phyloP scores from a whole-genome alignment of 169 alveolate genomes.

The Plasmodium cynomolgi region DNA sequence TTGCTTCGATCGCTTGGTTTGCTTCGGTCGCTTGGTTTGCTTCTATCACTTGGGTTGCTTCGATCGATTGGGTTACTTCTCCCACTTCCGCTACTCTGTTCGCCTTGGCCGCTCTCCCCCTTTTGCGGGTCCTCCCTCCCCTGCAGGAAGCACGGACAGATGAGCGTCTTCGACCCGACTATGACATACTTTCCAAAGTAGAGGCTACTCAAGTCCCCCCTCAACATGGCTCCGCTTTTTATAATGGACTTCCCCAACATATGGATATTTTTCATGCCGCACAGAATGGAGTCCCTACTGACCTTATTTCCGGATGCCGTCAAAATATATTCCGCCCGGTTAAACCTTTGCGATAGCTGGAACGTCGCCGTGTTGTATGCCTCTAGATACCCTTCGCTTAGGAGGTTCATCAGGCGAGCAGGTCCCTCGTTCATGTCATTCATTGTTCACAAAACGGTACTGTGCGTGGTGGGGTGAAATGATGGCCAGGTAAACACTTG shows the following conservation, averaged over 20 bases:
- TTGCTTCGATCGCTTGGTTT: slow-evolving; percentile 60
- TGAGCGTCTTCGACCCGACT: slow-evolving; percentile 82
- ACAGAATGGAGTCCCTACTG: slow-evolving; percentile 46
- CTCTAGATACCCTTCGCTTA: slow-evolving; percentile 58
- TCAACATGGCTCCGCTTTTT: slow-evolving; percentile 80
- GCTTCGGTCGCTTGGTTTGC: too few species aligned
- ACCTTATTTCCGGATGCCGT: slow-evolving; percentile 75
- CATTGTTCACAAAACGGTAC: neutral
- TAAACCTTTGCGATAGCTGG: slow-evolving; percentile 19
- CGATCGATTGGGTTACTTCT: too few species aligned
- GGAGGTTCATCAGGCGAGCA: slow-evolving; percentile 13
- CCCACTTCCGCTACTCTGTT: too few species aligned
- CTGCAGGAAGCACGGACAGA: slow-evolving; percentile 85
- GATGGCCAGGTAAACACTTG: too few species aligned
- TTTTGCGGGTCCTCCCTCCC: neutral
- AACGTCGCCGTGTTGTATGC: slow-evolving; percentile 47
- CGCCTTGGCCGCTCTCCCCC: neutral
- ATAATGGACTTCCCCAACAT: slow-evolving; percentile 86
- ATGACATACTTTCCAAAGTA: slow-evolving; percentile 84
- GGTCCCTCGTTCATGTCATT: neutral
- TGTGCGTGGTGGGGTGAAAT: neutral
- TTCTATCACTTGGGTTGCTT: neutral
- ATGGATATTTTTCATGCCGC: slow-evolving; percentile 85
- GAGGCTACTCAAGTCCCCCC: slow-evolving; percentile 88
- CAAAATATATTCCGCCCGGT: slow-evolving; percentile 40